Evolutionary conservation across 768 basidiomycete species (phyloP).

Genomic region (Amanita molliuscula): DNA sequence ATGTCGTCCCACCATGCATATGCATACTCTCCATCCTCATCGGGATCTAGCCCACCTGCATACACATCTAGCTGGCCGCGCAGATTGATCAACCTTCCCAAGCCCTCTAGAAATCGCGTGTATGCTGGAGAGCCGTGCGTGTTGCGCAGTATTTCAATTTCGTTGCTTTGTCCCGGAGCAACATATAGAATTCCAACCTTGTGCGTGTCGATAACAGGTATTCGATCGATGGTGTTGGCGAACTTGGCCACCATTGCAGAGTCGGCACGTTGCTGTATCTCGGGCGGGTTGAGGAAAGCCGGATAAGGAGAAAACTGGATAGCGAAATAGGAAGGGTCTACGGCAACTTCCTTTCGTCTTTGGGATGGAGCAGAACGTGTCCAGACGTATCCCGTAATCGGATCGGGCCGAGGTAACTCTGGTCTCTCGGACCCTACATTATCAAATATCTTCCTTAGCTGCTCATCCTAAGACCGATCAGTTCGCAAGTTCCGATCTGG

Average conservation of each 20-base stretch:
- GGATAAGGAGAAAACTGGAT: constrained; percentile 74
- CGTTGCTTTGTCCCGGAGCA: constrained; percentile 79
- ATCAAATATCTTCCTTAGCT: constrained; percentile 17
- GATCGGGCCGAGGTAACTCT: constrained; percentile 41
- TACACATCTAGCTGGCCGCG: constrained; percentile 89
- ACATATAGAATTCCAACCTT: constrained; percentile 96
- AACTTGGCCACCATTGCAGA: constrained; percentile 45
- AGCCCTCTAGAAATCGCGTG: constrained; percentile 82
- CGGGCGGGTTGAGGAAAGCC: constrained; percentile 27
- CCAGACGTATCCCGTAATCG: constrained; percentile 85
- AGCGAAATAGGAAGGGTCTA: constrained; percentile 80
- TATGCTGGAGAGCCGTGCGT: constrained; percentile 91
- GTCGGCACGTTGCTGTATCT: constrained; percentile 38
- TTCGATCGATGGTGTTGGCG: constrained; percentile 62
- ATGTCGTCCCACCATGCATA: constrained; percentile 99
- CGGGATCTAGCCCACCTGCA: constrained; percentile 83
- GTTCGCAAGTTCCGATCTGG: not conserved
- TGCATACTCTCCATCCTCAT: constrained; percentile 91
- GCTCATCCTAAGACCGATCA: constrained; percentile 14
- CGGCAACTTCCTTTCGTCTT: constrained; percentile 71
- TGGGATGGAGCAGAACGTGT: constrained; percentile 80
- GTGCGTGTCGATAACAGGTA: constrained; percentile 94
- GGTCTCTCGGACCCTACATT: constrained; percentile 10
- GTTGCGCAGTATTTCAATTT: constrained; percentile 82
- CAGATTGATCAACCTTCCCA: constrained; percentile 81